Evolutionary conservation across 768 basidiomycete species (phyloP), one percentile per base, ranked within the genome.

Genomic region (Psilocybe tampanensis): DNA sequence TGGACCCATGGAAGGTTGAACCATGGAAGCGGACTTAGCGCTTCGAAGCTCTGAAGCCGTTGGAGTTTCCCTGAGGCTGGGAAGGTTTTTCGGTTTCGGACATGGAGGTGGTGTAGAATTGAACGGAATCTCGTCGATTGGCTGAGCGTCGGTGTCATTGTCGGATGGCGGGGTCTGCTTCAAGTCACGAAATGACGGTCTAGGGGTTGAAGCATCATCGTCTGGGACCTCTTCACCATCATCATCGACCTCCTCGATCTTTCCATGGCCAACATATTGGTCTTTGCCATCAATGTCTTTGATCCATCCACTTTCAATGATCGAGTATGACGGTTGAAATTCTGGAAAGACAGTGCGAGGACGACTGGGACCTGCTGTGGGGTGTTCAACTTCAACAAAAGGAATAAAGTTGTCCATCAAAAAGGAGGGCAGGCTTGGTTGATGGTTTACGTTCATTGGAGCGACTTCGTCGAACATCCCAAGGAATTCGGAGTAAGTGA

Each of bases 221-320:
- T 54, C 56, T 33, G 47, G 19, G 23, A 45, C 57, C 11, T 54
- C 56, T 18, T 54, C 59, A 55, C 53, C 58, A 54, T 63, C 66
- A 17, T 66, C 64, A 41, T 68, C 68, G 21, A 72, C 64, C 57
- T 74, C 72, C 53, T 72, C 72, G 24, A 73, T 68, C 55, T 60
- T 69, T 8, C 66, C 69, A 26, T 64, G 64, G 50, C 58, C 70
- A 17, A 66, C 49, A 55, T 65, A 70, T 26, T 51, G 47, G 42
- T 62, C 61, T 19, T 55, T 54, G 12, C 68, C 72, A 22, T 61
- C 56, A 18, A 58, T 61, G 50, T 68, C 69, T 23, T 50, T 58
- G 23, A 52, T 63, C 72, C 70, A 73, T 21, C 64, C 68, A 24
- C 65, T 52, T 29, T 54, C 52, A 43, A 62, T 61, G 6, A 52